These are phyloP conservation scores for Leccinum solheimii DNA, from an alignment of 1,284 basidiomycete species.

Conservation along the genomic window DNA sequence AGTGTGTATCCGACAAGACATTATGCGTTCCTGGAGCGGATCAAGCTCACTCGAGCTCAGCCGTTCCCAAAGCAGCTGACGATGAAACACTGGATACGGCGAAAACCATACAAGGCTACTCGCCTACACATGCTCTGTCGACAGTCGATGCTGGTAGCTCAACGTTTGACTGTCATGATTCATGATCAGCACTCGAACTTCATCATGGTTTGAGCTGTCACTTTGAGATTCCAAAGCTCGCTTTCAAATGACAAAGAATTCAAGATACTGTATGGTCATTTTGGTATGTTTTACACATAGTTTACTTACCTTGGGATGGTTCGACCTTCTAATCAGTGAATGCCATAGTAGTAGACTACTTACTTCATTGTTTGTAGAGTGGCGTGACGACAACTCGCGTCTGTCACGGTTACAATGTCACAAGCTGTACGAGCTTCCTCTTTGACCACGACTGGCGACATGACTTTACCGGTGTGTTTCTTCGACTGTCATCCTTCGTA, in stretches of 20 bases:
- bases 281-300: not conserved
- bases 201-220: not conserved
- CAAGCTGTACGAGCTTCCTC: constrained; percentile 12
- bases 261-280: not conserved
- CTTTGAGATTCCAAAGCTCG: not conserved
- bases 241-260: not conserved
- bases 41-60: not conserved
- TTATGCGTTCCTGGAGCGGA: not conserved
- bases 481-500: not conserved
- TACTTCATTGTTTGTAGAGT: too few relatives aligned
- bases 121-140: not conserved
- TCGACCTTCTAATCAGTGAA: too few relatives aligned
- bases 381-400: constrained; percentile 18
- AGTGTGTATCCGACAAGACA: too few relatives aligned
- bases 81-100: not conserved
- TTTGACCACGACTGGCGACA: constrained; percentile 22
- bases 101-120: not conserved
- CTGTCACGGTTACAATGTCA: constrained; percentile 24
- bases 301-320: too few relatives aligned
- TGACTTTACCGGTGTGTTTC: constrained; percentile 22
- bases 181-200: not conserved
- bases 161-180: not conserved
- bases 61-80: not conserved
- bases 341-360: too few relatives aligned
- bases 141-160: not conserved